These are phyloP conservation scores for Hypoxylon sp. DNA, from an alignment of 2,329 filamentous ascomycete species.

Conservation along the genomic window DNA sequence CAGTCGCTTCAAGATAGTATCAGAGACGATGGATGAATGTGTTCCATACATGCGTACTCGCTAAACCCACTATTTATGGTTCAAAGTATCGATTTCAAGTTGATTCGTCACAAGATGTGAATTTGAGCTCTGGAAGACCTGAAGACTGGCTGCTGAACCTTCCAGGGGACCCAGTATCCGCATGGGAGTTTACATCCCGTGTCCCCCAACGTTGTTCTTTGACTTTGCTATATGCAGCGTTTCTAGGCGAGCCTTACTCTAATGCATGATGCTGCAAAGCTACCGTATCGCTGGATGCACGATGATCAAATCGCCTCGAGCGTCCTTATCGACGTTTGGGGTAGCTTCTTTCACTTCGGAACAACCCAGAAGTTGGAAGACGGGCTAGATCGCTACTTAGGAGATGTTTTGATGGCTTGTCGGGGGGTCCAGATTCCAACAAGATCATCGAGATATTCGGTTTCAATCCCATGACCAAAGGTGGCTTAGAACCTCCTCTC, in stretches of 20 bases:
- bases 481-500: constrained; percentile 5
- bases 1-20: background rate
- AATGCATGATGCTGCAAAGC: background rate
- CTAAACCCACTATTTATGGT: background rate
- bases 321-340: background rate
- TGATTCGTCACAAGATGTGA: background rate
- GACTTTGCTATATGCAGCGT: no score
- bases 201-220: no score
- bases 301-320: background rate
- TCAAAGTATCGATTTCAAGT: background rate
- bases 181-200: no score
- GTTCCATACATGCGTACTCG: background rate
- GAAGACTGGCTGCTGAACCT: no score
- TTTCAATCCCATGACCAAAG: constrained; percentile 6
- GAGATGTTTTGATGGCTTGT: background rate
- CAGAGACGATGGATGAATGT: background rate
- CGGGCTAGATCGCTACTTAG: constrained; percentile 2
- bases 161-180: no score
- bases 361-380: background rate
- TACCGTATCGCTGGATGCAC: background rate
- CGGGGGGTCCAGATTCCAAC: background rate
- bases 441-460: background rate
- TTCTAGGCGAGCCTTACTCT: background rate
- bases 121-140: background rate
- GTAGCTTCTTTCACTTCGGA: background rate